Evolutionary conservation across 192 early-diverging fungal species (phyloP).

Genomic region (Coemansia sp.): DNA sequence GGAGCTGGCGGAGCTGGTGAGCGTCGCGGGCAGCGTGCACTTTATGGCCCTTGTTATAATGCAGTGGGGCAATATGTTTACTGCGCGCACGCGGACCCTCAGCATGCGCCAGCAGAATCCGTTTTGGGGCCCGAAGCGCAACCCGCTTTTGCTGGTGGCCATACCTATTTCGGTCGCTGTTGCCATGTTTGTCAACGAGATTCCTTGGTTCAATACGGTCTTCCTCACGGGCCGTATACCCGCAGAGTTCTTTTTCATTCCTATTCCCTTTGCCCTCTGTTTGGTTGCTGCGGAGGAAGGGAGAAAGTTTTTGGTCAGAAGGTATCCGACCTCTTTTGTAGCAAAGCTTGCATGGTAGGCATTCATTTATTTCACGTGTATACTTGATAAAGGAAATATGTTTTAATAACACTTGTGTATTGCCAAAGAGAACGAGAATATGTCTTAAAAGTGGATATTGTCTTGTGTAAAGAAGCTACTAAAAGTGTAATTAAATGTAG

Average conservation of each 20-base stretch:
- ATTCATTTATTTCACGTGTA: too few species aligned
- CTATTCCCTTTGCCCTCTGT: conserved; percentile 57
- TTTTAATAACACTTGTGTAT: too few species aligned
- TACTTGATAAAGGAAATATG: too few species aligned
- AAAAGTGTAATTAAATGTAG: too few species aligned
- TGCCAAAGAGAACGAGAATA: too few species aligned
- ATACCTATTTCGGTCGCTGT: conserved; percentile 39
- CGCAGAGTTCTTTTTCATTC: conserved; percentile 63
- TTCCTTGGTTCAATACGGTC: conserved; percentile 38
- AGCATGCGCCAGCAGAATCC: conserved; percentile 53
- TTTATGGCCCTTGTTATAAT: conserved; percentile 55
- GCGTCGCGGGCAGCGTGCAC: conserved; percentile 38
- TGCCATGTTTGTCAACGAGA: conserved; percentile 33
- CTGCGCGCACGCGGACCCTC: conserved; percentile 41
- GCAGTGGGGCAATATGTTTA: conserved; percentile 60
- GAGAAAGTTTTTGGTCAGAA: conserved; percentile 59
- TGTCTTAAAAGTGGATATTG: too few species aligned
- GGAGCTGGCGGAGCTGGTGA: conserved; percentile 52
- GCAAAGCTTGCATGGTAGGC: conserved; percentile 43
- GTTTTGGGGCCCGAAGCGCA: conserved; percentile 47
- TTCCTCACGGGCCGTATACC: conserved; percentile 63
- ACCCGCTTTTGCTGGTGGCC: conserved; percentile 32
- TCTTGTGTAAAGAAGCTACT: too few species aligned
- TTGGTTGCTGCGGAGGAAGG: conserved; percentile 62
- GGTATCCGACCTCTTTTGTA: conserved; percentile 17